A percentile compares a stretch with the other conserved stretches of the same genome.
These are phyloP conservation scores for Parmelia sp. DNA, from an alignment of 495 filamentous ascomycete genomes.

Conservation along the genomic window DNA sequence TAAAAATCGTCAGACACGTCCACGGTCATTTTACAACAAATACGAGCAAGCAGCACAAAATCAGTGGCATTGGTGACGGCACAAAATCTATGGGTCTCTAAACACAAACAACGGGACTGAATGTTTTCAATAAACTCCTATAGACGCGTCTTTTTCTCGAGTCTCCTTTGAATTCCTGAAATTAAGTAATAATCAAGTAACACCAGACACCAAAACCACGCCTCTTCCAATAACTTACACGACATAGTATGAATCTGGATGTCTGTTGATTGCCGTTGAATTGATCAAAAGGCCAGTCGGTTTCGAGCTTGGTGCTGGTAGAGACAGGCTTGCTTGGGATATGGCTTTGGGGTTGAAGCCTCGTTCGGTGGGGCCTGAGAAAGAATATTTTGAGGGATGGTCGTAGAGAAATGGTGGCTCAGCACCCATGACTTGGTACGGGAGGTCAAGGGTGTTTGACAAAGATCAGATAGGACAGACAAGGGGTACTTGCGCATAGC, in stretches of 20 bases:
- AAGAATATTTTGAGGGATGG: constrained; percentile 41
- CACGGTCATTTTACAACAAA: background rate
- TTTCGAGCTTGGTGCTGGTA: constrained; percentile 51
- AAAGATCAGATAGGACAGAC: background rate
- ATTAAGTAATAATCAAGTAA: background rate
- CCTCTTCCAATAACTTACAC: constrained; percentile 42
- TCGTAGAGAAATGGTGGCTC: constrained; percentile 76
- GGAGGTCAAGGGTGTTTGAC: background rate
- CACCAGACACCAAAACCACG: background rate
- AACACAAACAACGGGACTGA: background rate
- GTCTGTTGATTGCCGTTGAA: constrained; percentile 55
- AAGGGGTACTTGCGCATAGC: background rate
- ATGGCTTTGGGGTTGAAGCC: constrained; percentile 78
- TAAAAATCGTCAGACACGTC: constrained; percentile 3
- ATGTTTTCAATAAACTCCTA: background rate
- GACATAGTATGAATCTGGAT: constrained; percentile 56
- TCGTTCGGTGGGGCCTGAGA: constrained; percentile 46
- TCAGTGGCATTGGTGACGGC: background rate
- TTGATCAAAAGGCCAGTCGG: constrained; percentile 66
- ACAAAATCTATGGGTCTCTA: background rate
- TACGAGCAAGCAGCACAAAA: background rate
- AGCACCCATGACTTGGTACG: constrained; percentile 45
- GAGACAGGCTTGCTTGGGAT: constrained; percentile 62
- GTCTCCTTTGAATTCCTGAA: too few relatives aligned
- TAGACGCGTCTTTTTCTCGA: too few relatives aligned